Conservation (phyloP, 169 alveolate species). For the Eimeria sp. region DNA sequence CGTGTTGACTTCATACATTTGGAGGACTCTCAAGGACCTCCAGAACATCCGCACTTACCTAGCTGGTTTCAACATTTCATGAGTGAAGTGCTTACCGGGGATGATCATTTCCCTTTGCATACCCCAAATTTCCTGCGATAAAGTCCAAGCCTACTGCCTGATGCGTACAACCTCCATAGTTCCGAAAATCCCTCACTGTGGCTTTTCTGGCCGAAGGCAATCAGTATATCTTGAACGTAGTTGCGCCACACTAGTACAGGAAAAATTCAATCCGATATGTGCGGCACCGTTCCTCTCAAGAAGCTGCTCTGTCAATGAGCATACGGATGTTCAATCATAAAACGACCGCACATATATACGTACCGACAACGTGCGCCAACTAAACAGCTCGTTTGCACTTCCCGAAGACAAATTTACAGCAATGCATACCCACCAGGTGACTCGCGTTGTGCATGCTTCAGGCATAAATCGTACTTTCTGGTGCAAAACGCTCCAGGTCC, state of each 20-base stretch:
- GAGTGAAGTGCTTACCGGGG: neutral
- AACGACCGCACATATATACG: neutral
- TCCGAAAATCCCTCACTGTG: neutral
- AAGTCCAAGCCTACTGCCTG: neutral
- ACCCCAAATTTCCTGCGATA: neutral
- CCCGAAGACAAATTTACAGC: neutral
- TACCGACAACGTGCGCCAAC: neutral
- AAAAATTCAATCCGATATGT: too few relatives aligned
- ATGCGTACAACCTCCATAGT: neutral
- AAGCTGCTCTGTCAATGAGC: neutral
- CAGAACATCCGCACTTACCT: neutral
- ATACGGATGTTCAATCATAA: neutral
- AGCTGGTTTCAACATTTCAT: neutral
- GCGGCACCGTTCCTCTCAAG: too few relatives aligned
- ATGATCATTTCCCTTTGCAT: neutral
- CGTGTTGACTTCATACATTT: neutral
- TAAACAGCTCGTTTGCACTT: neutral
- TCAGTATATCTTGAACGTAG: neutral
- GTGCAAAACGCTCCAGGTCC: neutral
- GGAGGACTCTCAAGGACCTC: neutral
- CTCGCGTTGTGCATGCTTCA: neutral
- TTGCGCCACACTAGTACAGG: neutral
- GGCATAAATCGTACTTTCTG: neutral
- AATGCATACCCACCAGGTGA: too few relatives aligned
- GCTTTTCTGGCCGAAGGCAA: neutral